A percentile compares a stretch with the other conserved stretches of the same genome.
These are phyloP conservation scores for Candida maris DNA, from an alignment of 805 yeast species.

Conservation along the genomic window DNA sequence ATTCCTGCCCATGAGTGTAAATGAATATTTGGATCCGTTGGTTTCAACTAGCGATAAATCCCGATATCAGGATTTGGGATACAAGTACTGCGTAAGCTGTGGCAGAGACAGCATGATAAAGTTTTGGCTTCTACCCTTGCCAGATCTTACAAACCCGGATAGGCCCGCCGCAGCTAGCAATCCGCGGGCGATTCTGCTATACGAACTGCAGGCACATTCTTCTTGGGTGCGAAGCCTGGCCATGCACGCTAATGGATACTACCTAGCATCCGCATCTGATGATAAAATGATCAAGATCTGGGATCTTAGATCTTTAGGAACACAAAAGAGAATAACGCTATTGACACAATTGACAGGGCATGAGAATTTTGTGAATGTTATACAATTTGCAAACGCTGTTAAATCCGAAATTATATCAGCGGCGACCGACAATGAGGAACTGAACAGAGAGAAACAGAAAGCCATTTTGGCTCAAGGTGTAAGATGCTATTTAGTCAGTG, in stretches of 20 bases:
- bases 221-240: constrained; percentile 78
- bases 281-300: constrained; percentile 74
- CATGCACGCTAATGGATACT: constrained; percentile 74
- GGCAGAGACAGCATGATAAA: constrained; percentile 74
- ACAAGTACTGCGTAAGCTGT: constrained; percentile 70
- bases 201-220: constrained; percentile 66
- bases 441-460: constrained; percentile 26
- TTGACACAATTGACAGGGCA: constrained; percentile 49
- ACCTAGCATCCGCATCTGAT: constrained; percentile 69
- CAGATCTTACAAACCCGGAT: constrained; percentile 44
- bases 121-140: constrained; percentile 76
- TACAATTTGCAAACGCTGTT: constrained; percentile 52
- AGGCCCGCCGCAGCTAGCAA: constrained; percentile 46
- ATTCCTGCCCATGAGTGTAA: constrained; percentile 56
- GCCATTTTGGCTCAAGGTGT: constrained; percentile 41
- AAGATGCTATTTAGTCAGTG: constrained; percentile 63
- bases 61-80: constrained; percentile 42
- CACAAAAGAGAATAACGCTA: constrained; percentile 29
- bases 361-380: constrained; percentile 69
- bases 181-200: constrained; percentile 57
- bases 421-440: constrained; percentile 19
- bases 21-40: constrained; percentile 45
- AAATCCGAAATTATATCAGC: constrained; percentile 12
- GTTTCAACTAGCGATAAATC: constrained; percentile 23
- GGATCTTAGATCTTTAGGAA: constrained; percentile 48